These are phyloP conservation scores for Nyctanthes arbortristis DNA, from an alignment of 257 asterid genomes.

Conservation along the genomic window DNA sequence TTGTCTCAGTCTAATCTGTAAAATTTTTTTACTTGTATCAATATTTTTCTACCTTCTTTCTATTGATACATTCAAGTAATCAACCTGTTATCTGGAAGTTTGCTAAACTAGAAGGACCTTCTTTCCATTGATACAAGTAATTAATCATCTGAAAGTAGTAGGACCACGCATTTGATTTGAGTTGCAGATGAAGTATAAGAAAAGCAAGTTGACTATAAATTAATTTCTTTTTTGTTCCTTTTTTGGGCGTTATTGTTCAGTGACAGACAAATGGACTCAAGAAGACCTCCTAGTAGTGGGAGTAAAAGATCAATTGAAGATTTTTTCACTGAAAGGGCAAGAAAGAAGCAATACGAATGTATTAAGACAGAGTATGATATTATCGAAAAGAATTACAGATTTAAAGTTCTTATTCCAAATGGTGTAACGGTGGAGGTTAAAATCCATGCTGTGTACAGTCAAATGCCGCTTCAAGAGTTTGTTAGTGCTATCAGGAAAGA, in stretches of 20 bases:
- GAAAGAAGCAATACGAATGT: conserved; percentile 25
- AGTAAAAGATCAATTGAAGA: conserved; percentile 45
- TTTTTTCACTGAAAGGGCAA: conserved; percentile 19
- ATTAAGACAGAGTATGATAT: conserved; percentile 3
- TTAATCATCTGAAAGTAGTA: too few relatives aligned
- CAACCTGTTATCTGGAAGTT: background rate
- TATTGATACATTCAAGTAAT: background rate
- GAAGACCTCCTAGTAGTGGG: conserved; percentile 19
- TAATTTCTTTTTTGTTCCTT: too few relatives aligned
- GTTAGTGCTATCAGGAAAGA: conserved; percentile 24
- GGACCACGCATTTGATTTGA: too few relatives aligned
- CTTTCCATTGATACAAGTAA: background rate
- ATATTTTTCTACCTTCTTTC: background rate
- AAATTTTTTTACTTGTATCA: background rate
- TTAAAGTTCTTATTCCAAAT: conserved; percentile 62
- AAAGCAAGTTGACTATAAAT: too few relatives aligned
- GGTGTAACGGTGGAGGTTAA: conserved; percentile 43
- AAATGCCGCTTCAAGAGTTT: conserved; percentile 41
- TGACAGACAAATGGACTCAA: conserved; percentile 41
- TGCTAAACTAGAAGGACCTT: too few relatives aligned
- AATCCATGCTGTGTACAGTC: conserved; percentile 20
- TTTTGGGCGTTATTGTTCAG: conserved; percentile 8
- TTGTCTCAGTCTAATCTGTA: background rate
- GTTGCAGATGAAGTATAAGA: too few relatives aligned
- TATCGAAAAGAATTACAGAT: conserved; percentile 23